Evolutionary conservation across 768 basidiomycete genomes (phyloP).

Genomic region (Kwoniella botswanensis): DNA sequence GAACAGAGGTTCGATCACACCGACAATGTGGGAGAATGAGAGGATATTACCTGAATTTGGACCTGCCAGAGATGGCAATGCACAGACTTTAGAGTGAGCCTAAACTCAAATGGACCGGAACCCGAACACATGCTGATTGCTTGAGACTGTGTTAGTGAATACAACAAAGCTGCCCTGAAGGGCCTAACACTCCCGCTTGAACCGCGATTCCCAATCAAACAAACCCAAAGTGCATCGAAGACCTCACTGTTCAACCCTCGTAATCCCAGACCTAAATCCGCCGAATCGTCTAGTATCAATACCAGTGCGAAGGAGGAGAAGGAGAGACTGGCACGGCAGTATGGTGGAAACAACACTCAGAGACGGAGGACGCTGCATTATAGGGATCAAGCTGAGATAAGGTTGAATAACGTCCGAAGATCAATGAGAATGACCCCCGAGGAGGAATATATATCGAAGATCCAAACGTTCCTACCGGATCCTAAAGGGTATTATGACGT

Average conservation of each 20-base stretch:
- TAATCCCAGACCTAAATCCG: not conserved
- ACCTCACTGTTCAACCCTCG: conserved; percentile 11
- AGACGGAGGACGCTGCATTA: conserved; percentile 2
- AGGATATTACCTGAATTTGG: conserved; percentile 21
- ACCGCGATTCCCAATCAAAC: conserved; percentile 15
- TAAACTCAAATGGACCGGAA: not conserved
- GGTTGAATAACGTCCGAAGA: not conserved
- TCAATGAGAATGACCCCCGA: conserved; percentile 9
- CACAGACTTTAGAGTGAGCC: conserved; percentile 14
- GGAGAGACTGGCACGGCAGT: not conserved
- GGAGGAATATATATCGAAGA: conserved; percentile 5
- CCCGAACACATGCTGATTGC: not conserved
- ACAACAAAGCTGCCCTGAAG: not conserved
- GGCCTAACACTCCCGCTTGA: not conserved
- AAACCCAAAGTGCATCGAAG: not conserved
- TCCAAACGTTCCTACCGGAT: conserved; percentile 19
- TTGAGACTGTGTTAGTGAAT: conserved; percentile 4
- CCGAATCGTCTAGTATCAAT: not conserved
- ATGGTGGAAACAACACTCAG: not conserved
- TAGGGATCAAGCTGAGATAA: conserved; percentile 5
- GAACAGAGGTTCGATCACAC: conserved; percentile 18
- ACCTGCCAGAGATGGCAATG: not conserved
- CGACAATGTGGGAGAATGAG: conserved; percentile 22
- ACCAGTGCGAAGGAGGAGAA: not conserved
- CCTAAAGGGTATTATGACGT: conserved; percentile 20